Percentiles rank a stretch among this genome's conserved stretches.
Conservation (phyloP, 2,329 filamentous ascomycete species). For the Hypoxylon sp. region DNA sequence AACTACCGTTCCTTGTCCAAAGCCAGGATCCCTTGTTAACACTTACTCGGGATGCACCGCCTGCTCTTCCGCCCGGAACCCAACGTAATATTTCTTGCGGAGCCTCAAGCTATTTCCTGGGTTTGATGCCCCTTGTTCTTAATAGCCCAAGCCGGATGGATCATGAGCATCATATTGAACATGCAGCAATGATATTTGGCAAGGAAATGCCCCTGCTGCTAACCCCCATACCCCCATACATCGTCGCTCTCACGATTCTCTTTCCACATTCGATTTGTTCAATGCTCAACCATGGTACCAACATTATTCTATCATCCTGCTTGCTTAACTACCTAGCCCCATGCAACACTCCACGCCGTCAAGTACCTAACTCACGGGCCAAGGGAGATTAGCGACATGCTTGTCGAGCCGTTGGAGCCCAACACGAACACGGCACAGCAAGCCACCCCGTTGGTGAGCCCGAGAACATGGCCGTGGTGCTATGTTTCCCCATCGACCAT, state of each 20-base stretch:
- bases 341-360: not conserved
- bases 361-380: slow-evolving; percentile 5
- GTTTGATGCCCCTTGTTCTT: slow-evolving; percentile 2
- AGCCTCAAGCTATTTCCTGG: slow-evolving; percentile 15
- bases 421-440: too few species aligned
- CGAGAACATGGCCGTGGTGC: slow-evolving; percentile 21
- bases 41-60: slow-evolving; percentile 18
- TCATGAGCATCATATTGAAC: too few species aligned
- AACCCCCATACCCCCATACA: too few species aligned
- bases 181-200: too few species aligned
- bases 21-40: slow-evolving; percentile 7
- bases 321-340: not conserved
- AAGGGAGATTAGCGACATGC: slow-evolving; percentile 20
- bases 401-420: too few species aligned
- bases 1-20: slow-evolving; percentile 15
- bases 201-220: too few species aligned
- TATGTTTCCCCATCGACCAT: too few species aligned
- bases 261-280: slow-evolving; percentile 9
- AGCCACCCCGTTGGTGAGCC: slow-evolving; percentile 16
- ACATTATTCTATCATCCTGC: not conserved
- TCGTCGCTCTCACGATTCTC: slow-evolving; percentile 5
- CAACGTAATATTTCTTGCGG: slow-evolving; percentile 19
- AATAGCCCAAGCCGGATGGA: slow-evolving; percentile 9
- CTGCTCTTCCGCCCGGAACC: slow-evolving; percentile 27
- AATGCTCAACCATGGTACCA: not conserved